Conservation (phyloP, 768 basidiomycete species). For the Xerocomus spinulosus region DNA sequence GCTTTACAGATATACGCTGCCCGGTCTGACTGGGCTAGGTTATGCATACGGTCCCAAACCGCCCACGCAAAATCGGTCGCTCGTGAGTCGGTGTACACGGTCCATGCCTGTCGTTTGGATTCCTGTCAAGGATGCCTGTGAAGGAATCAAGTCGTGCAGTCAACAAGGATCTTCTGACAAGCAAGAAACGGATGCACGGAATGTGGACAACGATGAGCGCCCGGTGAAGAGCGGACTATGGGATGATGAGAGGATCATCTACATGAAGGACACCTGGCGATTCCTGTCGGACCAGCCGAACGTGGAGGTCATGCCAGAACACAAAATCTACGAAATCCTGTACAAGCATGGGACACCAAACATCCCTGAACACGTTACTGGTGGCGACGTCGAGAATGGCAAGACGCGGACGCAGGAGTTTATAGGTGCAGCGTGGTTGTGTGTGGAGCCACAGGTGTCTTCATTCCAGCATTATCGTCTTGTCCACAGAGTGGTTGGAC, state of each 20-base stretch:
- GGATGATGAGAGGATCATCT: not conserved
- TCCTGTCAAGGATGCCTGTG: not conserved
- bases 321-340: not conserved
- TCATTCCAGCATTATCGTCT: not conserved
- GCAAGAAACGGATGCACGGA: too few species aligned
- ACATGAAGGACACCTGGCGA: conserved; percentile 2
- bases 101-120: not conserved
- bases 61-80: not conserved
- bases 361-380: not conserved
- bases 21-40: not conserved
- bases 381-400: not conserved
- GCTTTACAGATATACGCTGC: not conserved
- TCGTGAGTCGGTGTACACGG: conserved; percentile 1
- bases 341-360: not conserved
- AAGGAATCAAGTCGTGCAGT: too few species aligned
- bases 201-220: not conserved
- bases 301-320: not conserved
- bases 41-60: not conserved
- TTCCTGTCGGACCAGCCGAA: not conserved
- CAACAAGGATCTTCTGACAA: too few species aligned
- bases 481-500: not conserved
- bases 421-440: not conserved
- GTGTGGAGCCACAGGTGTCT: not conserved
- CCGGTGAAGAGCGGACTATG: too few species aligned
- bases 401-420: not conserved